Evolutionary conservation across 495 filamentous ascomycete genomes (phyloP).

Genomic region (Stereocaulon alpinum): DNA sequence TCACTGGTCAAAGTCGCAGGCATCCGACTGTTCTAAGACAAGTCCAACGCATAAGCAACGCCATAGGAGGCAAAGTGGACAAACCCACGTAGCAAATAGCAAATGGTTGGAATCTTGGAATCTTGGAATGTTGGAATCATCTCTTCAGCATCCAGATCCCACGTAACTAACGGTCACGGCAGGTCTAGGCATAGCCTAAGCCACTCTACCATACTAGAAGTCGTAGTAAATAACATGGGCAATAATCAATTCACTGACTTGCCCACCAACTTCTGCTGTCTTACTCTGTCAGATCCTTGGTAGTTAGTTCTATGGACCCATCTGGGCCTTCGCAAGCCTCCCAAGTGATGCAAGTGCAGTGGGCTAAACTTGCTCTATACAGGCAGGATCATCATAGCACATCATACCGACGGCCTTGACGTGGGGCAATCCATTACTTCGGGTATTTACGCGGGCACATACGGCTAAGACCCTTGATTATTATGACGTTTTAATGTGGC

Average conservation of each 20-base stretch:
- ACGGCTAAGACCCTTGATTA: not conserved
- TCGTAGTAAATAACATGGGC: no score
- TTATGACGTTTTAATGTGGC: constrained; percentile 5
- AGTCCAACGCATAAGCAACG: not conserved
- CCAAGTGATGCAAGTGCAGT: constrained; percentile 3
- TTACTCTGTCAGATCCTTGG: not conserved
- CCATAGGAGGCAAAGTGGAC: not conserved
- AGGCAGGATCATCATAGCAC: not conserved
- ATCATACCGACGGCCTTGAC: not conserved
- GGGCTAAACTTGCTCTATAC: not conserved
- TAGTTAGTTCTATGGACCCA: not conserved
- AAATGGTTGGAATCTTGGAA: no score
- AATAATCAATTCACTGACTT: not conserved
- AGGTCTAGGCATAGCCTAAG: not conserved
- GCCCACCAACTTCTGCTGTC: not conserved
- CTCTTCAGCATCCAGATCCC: not conserved
- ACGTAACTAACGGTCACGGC: not conserved
- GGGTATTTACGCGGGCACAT: not conserved
- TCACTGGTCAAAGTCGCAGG: constrained; percentile 3
- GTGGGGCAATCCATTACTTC: not conserved
- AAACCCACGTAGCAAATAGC: no score
- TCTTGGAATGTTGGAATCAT: no score
- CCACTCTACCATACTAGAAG: not conserved
- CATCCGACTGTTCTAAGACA: not conserved
- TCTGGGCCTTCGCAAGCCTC: constrained; percentile 2